Evolutionary conservation across 2,329 filamentous ascomycete genomes (phyloP).

Genomic region (Phyllosticta citrichinensis): DNA sequence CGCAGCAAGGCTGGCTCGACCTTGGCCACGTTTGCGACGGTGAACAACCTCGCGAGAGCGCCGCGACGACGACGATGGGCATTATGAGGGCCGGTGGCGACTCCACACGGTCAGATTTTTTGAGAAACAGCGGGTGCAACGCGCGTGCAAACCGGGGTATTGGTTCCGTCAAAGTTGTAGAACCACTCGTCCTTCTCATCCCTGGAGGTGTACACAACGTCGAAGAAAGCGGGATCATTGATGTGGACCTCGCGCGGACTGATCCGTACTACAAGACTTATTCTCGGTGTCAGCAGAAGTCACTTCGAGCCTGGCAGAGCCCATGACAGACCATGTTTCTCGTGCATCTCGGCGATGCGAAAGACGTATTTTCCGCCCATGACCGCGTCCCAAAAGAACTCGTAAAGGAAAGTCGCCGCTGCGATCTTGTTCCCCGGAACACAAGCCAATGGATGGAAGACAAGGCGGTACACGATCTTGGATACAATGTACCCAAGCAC

Average conservation of each 20-base stretch:
- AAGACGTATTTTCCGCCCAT: conserved; percentile 12
- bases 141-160: not conserved
- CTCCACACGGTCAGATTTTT: not conserved
- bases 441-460: conserved; percentile 13
- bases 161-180: not conserved
- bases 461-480: not conserved
- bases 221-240: conserved; percentile 19
- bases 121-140: too few relatives aligned
- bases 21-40: conserved; percentile 6
- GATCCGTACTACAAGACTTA: conserved; percentile 25
- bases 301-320: not conserved
- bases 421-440: conserved; percentile 14
- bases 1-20: conserved; percentile 2
- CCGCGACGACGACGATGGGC: conserved; percentile 16
- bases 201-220: conserved; percentile 1
- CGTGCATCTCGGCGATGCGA: conserved; percentile 18
- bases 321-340: conserved; percentile 14
- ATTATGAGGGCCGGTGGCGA: not conserved
- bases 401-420: conserved; percentile 15
- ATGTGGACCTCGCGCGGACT: conserved; percentile 23
- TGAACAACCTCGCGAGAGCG: conserved; percentile 11
- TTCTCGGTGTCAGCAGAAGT: not conserved
- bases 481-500: not conserved
- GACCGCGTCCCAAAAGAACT: conserved; percentile 19
- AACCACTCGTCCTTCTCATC: conserved; percentile 8